Evolutionary conservation across 768 basidiomycete genomes (phyloP).

Genomic region (Coprinellus aureogranulatus): DNA sequence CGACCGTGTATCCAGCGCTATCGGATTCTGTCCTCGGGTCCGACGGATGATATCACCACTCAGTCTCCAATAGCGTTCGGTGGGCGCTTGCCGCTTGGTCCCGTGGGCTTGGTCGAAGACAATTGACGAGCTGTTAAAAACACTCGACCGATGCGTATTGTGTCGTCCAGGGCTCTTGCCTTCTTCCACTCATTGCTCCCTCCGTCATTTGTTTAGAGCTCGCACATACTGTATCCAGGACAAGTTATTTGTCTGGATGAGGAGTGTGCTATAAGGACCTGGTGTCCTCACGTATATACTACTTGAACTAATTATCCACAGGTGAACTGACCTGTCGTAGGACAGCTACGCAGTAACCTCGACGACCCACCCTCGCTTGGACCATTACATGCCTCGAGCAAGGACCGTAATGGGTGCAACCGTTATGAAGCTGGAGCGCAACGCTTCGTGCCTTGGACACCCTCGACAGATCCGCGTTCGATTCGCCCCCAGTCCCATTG

Average conservation of each 20-base stretch:
- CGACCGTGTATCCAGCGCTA: too few relatives aligned
- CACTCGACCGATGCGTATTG: not conserved
- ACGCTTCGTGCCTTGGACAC: too few relatives aligned
- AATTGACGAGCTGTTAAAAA: slow-evolving; percentile 8
- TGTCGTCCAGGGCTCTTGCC: not conserved
- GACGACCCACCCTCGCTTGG: not conserved
- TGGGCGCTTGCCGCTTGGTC: not conserved
- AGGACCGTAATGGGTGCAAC: slow-evolving; percentile 1
- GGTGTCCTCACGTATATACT: not conserved
- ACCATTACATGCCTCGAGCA: not conserved
- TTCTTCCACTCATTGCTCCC: not conserved
- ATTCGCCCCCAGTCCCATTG: not conserved
- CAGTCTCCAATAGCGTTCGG: too few relatives aligned
- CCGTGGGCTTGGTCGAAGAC: slow-evolving; percentile 1
- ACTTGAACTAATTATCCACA: too few relatives aligned
- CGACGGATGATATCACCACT: too few relatives aligned
- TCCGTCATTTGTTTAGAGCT: not conserved
- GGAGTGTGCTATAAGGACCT: not conserved
- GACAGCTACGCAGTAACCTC: too few relatives aligned
- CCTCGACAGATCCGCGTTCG: not conserved
- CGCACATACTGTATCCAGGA: not conserved
- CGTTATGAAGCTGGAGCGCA: too few relatives aligned
- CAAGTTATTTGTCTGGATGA: slow-evolving; percentile 4
- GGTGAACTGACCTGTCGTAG: too few relatives aligned
- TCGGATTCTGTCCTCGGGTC: too few relatives aligned